These are phyloP conservation scores for Polyporus tsugae DNA, from an alignment of 1,284 basidiomycete species.

Conservation along the genomic window DNA sequence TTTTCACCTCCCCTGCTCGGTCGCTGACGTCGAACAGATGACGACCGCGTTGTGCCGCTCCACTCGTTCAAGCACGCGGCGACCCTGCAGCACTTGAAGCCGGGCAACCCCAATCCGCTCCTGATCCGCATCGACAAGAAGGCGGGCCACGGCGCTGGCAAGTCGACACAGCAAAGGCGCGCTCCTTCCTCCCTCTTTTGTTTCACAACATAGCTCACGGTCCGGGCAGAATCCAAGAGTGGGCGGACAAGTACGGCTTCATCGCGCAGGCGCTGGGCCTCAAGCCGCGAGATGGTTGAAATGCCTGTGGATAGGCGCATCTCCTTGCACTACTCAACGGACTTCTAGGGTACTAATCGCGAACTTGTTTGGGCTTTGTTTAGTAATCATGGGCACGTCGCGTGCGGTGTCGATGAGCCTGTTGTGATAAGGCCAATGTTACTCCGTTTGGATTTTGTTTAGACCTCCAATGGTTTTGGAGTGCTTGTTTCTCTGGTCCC, in stretches of 20 bases:
- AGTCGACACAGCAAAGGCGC: slow-evolving; percentile 78
- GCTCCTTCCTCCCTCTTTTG: slow-evolving; percentile 2
- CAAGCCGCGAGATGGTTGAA: slow-evolving; percentile 20
- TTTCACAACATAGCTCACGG: not conserved
- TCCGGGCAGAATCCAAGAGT: slow-evolving; percentile 68
- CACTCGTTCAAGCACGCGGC: slow-evolving; percentile 87
- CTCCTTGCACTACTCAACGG: not conserved
- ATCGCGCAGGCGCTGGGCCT: slow-evolving; percentile 72
- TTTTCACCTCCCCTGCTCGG: slow-evolving; percentile 1
- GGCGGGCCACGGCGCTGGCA: slow-evolving; percentile 83
- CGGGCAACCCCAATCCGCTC: slow-evolving; percentile 73
- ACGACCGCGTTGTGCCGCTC: slow-evolving; percentile 83
- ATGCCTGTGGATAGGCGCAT: not conserved
- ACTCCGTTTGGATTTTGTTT: not conserved
- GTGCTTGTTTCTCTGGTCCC: not conserved
- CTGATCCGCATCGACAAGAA: slow-evolving; percentile 82
- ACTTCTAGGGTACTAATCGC: slow-evolving; percentile 7
- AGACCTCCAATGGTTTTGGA: not conserved
- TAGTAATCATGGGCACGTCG: not conserved
- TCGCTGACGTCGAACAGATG: slow-evolving; percentile 54
- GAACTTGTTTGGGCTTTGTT: slow-evolving; percentile 3
- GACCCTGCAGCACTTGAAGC: slow-evolving; percentile 69
- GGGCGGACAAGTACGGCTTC: slow-evolving; percentile 81
- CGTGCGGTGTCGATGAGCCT: slow-evolving; percentile 10
- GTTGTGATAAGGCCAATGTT: slow-evolving; percentile 17